These are phyloP conservation scores for Suillus plorans DNA, from an alignment of 768 basidiomycete genomes.

Conservation along the genomic window DNA sequence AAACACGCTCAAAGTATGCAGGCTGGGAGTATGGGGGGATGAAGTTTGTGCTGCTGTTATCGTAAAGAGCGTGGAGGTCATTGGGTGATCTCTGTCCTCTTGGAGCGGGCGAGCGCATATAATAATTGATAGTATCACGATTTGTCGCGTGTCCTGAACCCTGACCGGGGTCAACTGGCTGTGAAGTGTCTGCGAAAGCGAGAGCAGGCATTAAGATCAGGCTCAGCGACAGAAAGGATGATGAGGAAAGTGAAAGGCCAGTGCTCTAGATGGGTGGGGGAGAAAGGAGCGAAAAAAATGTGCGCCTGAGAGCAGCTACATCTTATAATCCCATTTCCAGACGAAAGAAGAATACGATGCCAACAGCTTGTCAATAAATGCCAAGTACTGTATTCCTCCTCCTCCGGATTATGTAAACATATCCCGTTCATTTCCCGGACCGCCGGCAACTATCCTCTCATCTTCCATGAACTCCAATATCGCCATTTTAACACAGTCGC, in stretches of 20 bases:
- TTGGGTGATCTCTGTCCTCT: slow-evolving; percentile 19
- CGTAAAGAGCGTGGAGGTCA: slow-evolving; percentile 27
- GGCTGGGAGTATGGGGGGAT: slow-evolving; percentile 10
- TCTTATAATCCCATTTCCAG: slow-evolving; percentile 27
- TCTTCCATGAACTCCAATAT: slow-evolving; percentile 44
- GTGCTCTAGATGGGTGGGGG: slow-evolving; percentile 10
- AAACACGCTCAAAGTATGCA: slow-evolving; percentile 18
- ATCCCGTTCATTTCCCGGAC: slow-evolving; percentile 8
- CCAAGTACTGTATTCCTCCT: slow-evolving; percentile 13
- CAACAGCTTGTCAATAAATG: slow-evolving; percentile 9
- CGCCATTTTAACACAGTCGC: slow-evolving; percentile 59
- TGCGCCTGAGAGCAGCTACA: slow-evolving; percentile 32
- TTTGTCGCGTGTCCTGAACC: slow-evolving; percentile 7
- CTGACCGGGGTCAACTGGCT: slow-evolving; percentile 9
- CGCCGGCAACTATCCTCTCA: slow-evolving; percentile 11
- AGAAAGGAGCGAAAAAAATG: slow-evolving; percentile 26
- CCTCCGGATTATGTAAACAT: slow-evolving; percentile 10
- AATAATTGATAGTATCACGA: slow-evolving; percentile 15
- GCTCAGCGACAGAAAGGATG: slow-evolving; percentile 2
- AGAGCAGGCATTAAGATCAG: slow-evolving; percentile 30
- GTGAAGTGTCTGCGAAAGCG: slow-evolving; percentile 14
- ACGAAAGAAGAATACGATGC: slow-evolving; percentile 11
- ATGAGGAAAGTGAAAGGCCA: neutral
- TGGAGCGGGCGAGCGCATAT: slow-evolving; percentile 20
- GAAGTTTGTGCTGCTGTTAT: slow-evolving; percentile 11